Base-by-base conservation (phyloP, 345 rosid species). In the Euphorbia tirucalli region DNA sequence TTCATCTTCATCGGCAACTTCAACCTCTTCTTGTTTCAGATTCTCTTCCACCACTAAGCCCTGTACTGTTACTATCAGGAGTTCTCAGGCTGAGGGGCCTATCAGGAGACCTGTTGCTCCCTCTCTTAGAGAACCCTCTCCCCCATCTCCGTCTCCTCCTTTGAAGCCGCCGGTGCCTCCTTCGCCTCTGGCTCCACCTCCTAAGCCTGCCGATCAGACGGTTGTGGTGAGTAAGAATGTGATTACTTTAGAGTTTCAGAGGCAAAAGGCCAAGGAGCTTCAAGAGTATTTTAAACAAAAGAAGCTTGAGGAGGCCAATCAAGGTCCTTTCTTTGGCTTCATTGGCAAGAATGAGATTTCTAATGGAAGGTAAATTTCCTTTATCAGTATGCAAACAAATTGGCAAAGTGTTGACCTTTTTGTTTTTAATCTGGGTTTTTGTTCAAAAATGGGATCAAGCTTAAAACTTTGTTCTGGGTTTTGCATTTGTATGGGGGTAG, bases 251-350 rank as follows among this genome's bases (percentile, higher is more conserved):
- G 98, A 92, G 76, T 92, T 90, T 76, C 98, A 94, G 86, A 87
- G 98, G 71, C 88, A 85, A 79, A 92, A 79, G 82, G 97, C 97
- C 3, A 94, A 86, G 80, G 93, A 94, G 82, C 88, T 94, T 69
- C 98, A 90, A 39, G 91, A 89, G 13, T 94, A 86, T 72, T 92
- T 94, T 73, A 92, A 89, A 86, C 80, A 84, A 85, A 90, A 89
- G 90, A 90, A 92, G 82, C 85, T 94, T 77, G 91, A 92, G 83
- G 86, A 90, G 73, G 85, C 97, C 43, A 80, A 85, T 85, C 90
- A 84, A 69, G 98, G 96, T 22, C 98, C 98, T 35, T 90, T 90
- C 81, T 89, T 94, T 78, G 98, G 98, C 49, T 94, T 84, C 68
- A n/a, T 89, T 66, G 83, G 79, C 71, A 94, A 92, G 83, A 94